phyloP scores from a whole-genome alignment of 2,329 filamentous ascomycete species.

The Clarireedia homoeocarpa region DNA sequence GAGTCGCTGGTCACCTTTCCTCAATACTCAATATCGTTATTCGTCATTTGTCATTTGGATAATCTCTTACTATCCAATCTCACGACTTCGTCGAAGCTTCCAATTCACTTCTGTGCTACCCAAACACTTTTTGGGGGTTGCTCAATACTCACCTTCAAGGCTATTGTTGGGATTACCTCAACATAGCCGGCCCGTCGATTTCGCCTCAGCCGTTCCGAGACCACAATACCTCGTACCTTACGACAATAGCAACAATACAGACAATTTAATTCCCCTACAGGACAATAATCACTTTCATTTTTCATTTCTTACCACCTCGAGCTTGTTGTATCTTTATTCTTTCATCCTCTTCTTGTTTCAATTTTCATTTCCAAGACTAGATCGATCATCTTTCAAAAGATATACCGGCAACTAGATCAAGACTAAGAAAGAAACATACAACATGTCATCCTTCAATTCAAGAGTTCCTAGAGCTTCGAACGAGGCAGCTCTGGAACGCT shows the following conservation, averaged over 20 bases:
- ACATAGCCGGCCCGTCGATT: neutral
- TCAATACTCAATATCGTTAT: neutral
- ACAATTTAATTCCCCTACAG: neutral
- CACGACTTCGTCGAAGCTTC: conserved; percentile 2
- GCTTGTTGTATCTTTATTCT: conserved; percentile 9
- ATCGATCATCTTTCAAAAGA: neutral
- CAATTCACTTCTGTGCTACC: conserved; percentile 3
- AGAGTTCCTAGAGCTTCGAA: conserved; percentile 36
- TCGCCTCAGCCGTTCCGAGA: conserved; percentile 2
- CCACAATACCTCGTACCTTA: conserved; percentile 4
- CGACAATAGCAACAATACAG: conserved; percentile 8
- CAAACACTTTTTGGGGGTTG: too few species aligned
- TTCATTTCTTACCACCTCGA: neutral
- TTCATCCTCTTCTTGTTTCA: neutral
- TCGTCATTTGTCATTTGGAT: too few species aligned
- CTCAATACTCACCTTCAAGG: too few species aligned
- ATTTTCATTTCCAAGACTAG: neutral
- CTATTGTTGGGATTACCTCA: too few species aligned
- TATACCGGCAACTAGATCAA: neutral
- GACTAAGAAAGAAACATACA: neutral
- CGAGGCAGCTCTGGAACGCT: conserved; percentile 68
- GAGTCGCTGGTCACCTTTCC: conserved; percentile 1
- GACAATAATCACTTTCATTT: conserved; percentile 6
- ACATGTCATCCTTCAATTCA: conserved; percentile 3
- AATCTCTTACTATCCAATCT: too few species aligned